These are phyloP conservation scores for Arthroderma uncinatum DNA, from an alignment of 2,329 filamentous ascomycete genomes.

Conservation along the genomic window DNA sequence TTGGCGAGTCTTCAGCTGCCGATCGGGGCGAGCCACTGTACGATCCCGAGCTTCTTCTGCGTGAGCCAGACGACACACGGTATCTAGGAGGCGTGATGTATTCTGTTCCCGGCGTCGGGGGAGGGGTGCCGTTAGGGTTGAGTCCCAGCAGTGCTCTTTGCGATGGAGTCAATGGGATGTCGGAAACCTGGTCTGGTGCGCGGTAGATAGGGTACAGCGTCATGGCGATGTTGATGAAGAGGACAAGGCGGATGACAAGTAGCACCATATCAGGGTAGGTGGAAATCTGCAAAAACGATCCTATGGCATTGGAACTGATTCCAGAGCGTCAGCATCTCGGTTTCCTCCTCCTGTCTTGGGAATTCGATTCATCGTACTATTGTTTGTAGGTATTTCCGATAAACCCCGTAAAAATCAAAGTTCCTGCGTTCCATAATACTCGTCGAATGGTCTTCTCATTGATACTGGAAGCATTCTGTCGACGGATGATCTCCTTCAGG, in stretches of 20 bases:
- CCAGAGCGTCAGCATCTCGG: constrained; percentile 13
- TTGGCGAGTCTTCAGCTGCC: constrained; percentile 26
- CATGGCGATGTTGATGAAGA: constrained; percentile 57
- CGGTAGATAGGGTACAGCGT: constrained; percentile 64
- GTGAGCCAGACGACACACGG: constrained; percentile 57
- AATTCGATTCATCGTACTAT: constrained; percentile 21
- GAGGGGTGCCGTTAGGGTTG: constrained; percentile 53
- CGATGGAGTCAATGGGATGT: constrained; percentile 82
- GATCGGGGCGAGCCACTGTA: constrained; percentile 31
- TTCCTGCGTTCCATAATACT: constrained; percentile 55
- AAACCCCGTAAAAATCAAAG: constrained; percentile 42
- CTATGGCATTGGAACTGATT: constrained; percentile 28
- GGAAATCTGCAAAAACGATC: constrained; percentile 26
- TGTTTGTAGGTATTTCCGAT: constrained; percentile 31
- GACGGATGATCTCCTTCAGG: constrained; percentile 71
- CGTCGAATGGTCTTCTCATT: constrained; percentile 62
- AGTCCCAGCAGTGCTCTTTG: constrained; percentile 80
- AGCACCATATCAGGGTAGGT: constrained; percentile 37
- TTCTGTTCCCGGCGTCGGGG: constrained; percentile 54
- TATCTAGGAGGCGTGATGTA: constrained; percentile 85
- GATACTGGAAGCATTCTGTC: constrained; percentile 69
- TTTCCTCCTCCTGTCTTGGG: background rate
- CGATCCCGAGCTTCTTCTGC: constrained; percentile 32
- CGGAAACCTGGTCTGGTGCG: constrained; percentile 63
- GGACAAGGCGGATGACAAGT: constrained; percentile 50